These are phyloP conservation scores for Pyrus betulifolia DNA, from an alignment of 306 rosid species.

Conservation along the genomic window DNA sequence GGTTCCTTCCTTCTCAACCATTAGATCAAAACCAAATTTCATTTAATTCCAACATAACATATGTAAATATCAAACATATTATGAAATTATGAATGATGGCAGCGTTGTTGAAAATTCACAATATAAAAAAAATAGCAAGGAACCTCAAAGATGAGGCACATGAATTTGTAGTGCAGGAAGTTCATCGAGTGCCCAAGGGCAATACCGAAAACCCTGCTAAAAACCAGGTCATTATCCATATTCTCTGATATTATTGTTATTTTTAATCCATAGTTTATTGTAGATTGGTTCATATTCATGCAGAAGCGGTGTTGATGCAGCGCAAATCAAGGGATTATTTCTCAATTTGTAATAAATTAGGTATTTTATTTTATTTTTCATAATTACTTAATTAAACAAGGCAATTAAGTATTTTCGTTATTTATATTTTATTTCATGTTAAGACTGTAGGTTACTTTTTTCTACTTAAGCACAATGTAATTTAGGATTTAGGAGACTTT, in stretches of 20 bases:
- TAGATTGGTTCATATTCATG: neutral
- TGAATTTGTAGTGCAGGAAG: neutral
- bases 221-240: neutral
- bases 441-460: no score
- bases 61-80: neutral
- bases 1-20: no score
- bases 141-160: neutral
- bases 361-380: no score
- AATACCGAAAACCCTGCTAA: neutral
- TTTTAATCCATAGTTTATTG: neutral
- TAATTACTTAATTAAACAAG: no score
- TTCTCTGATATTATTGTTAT: neutral
- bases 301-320: neutral
- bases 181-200: neutral
- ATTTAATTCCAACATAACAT: no score
- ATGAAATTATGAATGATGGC: neutral
- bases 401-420: no score
- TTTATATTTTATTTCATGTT: no score
- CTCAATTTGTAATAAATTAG: no score
- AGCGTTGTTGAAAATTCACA: neutral
- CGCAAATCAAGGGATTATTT: no score
- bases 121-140: neutral
- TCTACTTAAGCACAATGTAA: no score
- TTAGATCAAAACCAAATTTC: no score
- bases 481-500: no score